phyloP scores from a whole-genome alignment of 2,329 filamentous ascomycete genomes.

The Lachnum nothofagi region DNA sequence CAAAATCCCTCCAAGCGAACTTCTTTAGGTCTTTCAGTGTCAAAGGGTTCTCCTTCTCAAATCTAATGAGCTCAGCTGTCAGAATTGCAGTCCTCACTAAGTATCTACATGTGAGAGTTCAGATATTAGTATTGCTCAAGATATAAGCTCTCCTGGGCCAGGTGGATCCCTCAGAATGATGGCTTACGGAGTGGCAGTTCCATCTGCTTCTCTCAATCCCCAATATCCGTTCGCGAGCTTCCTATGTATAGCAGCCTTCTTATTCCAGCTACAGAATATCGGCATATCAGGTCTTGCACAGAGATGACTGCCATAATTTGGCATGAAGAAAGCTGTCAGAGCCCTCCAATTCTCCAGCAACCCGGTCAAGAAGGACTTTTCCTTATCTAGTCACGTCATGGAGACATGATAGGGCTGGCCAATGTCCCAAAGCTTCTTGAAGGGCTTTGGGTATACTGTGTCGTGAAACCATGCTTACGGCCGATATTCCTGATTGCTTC shows the following conservation, averaged over 20 bases:
- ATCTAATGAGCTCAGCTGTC: constrained; percentile 52
- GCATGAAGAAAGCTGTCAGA: constrained; percentile 62
- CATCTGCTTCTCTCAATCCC: no score
- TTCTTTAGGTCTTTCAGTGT: constrained; percentile 45
- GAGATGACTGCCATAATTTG: constrained; percentile 61
- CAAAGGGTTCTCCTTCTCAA: constrained; percentile 41
- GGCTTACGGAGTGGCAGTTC: no score
- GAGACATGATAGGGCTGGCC: constrained; percentile 67
- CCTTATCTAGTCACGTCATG: constrained; percentile 46
- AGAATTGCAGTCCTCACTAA: constrained; percentile 58
- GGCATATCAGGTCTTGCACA: constrained; percentile 64
- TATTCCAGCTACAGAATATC: constrained; percentile 75
- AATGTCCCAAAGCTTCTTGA: constrained; percentile 51
- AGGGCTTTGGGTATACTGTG: constrained; percentile 69
- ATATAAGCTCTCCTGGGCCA: no score
- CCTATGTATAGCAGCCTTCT: constrained; percentile 67
- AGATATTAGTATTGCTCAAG: no score
- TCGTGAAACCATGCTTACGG: constrained; percentile 58
- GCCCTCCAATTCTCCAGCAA: constrained; percentile 61
- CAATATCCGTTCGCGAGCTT: constrained; percentile 63
- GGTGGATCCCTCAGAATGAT: no score
- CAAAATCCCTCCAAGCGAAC: constrained; percentile 42
- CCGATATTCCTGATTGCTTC: constrained; percentile 63
- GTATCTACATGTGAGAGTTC: constrained; percentile 73
- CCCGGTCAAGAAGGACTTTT: constrained; percentile 65